phyloP scores from a whole-genome alignment of 2,329 filamentous ascomycete genomes.

The Neonectria punicea region DNA sequence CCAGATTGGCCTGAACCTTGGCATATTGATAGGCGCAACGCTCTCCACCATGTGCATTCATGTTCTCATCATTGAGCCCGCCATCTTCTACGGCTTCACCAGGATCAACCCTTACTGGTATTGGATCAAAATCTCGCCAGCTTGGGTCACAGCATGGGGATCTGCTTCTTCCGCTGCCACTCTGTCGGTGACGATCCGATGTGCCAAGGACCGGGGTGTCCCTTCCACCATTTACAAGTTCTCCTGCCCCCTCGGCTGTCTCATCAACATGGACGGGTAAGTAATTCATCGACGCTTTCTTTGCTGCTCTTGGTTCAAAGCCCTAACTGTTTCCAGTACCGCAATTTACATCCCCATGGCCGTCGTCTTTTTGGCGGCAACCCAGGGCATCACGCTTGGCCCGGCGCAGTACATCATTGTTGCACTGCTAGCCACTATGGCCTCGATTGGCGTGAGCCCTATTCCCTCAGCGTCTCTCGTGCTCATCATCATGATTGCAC shows the following conservation, averaged over 20 bases:
- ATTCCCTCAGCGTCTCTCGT: constrained; percentile 64
- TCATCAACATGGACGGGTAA: constrained; percentile 62
- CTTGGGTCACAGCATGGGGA: constrained; percentile 66
- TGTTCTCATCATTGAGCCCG: constrained; percentile 57
- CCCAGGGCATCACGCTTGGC: constrained; percentile 57
- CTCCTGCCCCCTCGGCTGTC: constrained; percentile 57
- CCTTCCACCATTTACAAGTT: constrained; percentile 59
- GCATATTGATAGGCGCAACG: constrained; percentile 59
- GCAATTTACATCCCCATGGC: constrained; percentile 66
- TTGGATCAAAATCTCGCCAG: constrained; percentile 60
- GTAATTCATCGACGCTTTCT: not conserved
- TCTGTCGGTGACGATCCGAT: constrained; percentile 59
- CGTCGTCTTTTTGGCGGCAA: constrained; percentile 63
- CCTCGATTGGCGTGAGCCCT: constrained; percentile 64
- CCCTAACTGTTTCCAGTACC: constrained; percentile 48
- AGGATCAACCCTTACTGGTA: constrained; percentile 58
- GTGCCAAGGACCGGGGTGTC: constrained; percentile 51
- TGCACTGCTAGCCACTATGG: constrained; percentile 59
- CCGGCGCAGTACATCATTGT: constrained; percentile 61
- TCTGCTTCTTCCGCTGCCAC: constrained; percentile 64
- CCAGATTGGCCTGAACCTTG: constrained; percentile 60
- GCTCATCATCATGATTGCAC: constrained; percentile 62
- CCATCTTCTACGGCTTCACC: constrained; percentile 53
- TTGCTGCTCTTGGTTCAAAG: not conserved
- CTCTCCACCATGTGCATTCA: constrained; percentile 59